Conservation (phyloP, 306 rosid genomes). For the Prunus padus region DNA sequence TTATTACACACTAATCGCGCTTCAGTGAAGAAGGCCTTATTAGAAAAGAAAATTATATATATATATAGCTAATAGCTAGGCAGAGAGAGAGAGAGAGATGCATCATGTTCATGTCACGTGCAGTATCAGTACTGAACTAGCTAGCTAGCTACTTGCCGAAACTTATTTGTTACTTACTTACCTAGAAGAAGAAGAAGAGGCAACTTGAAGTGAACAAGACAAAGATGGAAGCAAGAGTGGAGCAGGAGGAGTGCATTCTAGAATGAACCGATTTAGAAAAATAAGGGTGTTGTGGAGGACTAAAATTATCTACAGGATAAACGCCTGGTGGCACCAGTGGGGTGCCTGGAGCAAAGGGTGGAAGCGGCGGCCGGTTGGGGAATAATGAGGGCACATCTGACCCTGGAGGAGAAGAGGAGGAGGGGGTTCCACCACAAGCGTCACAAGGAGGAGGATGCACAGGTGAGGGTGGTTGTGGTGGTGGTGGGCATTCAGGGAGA, state of each 20-base stretch:
- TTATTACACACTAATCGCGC: no score
- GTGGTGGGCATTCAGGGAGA: conserved; percentile 17
- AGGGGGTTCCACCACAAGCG: not conserved
- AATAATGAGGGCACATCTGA: not conserved
- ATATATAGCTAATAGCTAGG: no score
- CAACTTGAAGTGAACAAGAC: conserved; percentile 6
- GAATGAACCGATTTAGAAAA: conserved; percentile 5
- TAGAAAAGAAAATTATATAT: no score
- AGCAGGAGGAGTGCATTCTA: conserved; percentile 1
- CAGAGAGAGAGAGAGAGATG: no score
- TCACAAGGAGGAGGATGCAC: conserved; percentile 28
- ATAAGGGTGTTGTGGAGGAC: not conserved
- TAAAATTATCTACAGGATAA: conserved; percentile 12
- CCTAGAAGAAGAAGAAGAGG: not conserved
- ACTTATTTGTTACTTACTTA: no score
- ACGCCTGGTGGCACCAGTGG: conserved; percentile 14
- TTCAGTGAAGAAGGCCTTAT: no score
- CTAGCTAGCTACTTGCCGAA: no score
- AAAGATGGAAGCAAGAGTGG: conserved; percentile 3
- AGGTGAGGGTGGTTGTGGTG: conserved; percentile 53
- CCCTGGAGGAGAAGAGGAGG: not conserved
- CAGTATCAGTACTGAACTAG: no score
- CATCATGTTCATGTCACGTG: no score
- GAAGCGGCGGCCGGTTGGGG: not conserved
- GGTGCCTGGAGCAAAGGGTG: conserved; percentile 20